phyloP scores from a whole-genome alignment of 2,329 filamentous ascomycete genomes.

The Xenosphaeropsis pyriputrescens region DNA sequence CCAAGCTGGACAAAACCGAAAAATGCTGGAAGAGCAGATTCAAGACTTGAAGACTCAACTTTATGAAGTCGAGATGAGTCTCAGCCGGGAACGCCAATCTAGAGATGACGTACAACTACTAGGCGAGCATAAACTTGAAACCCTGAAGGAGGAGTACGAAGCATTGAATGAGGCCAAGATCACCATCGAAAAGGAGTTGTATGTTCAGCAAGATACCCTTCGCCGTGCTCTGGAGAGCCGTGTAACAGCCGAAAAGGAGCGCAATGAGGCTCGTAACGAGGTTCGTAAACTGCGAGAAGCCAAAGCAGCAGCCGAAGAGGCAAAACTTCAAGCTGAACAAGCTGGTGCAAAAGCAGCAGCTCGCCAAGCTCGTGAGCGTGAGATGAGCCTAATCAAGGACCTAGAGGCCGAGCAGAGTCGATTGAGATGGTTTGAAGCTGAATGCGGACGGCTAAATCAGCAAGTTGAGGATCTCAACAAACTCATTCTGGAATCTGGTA shows the following conservation, averaged over 20 bases:
- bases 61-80: slow-evolving; percentile 71
- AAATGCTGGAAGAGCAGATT: slow-evolving; percentile 75
- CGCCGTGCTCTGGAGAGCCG: slow-evolving; percentile 74
- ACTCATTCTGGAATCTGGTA: slow-evolving; percentile 76
- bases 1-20: slow-evolving; percentile 67
- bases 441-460: slow-evolving; percentile 60
- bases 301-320: slow-evolving; percentile 75
- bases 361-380: slow-evolving; percentile 64
- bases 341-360: slow-evolving; percentile 69
- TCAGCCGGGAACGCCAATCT: slow-evolving; percentile 84
- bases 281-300: slow-evolving; percentile 70
- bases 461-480: slow-evolving; percentile 79
- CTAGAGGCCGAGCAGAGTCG: slow-evolving; percentile 66
- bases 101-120: slow-evolving; percentile 87
- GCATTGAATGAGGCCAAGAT: slow-evolving; percentile 88
- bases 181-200: slow-evolving; percentile 94
- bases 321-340: slow-evolving; percentile 68
- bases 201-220: slow-evolving; percentile 84
- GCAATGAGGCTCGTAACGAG: slow-evolving; percentile 78
- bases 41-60: slow-evolving; percentile 76
- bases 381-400: slow-evolving; percentile 63
- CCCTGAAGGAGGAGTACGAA: slow-evolving; percentile 73
- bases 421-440: slow-evolving; percentile 64
- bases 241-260: slow-evolving; percentile 66
- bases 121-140: slow-evolving; percentile 73